These are phyloP conservation scores for Boletus speciosus DNA, from an alignment of 768 basidiomycete genomes.

Conservation along the genomic window DNA sequence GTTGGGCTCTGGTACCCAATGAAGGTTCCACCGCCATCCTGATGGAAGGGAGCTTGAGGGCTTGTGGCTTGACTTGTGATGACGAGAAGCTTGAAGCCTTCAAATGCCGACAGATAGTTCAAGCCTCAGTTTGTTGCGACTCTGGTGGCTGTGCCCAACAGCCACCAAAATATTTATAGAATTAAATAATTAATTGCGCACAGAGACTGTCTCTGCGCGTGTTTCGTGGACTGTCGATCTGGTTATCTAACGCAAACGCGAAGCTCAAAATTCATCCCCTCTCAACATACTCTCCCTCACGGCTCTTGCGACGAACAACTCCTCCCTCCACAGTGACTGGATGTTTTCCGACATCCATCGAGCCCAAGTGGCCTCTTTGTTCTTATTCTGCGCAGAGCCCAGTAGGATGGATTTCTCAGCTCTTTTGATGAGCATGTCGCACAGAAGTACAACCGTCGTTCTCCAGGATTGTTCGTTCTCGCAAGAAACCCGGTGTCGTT, in stretches of 20 bases:
- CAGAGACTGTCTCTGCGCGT: too few species aligned
- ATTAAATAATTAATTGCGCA: too few species aligned
- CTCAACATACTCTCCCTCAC: slow-evolving; percentile 44
- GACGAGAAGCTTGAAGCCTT: slow-evolving; percentile 4
- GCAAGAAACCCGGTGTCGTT: slow-evolving; percentile 41
- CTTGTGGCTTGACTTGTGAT: slow-evolving; percentile 11
- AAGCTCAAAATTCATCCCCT: slow-evolving; percentile 46
- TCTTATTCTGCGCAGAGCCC: neutral
- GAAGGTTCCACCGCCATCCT: slow-evolving; percentile 71
- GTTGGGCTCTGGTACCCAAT: slow-evolving; percentile 69
- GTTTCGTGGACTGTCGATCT: neutral
- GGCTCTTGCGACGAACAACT: slow-evolving; percentile 46
- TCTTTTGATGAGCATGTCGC: slow-evolving; percentile 36
- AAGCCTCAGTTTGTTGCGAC: neutral
- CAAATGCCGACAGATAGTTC: neutral
- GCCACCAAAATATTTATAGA: too few species aligned
- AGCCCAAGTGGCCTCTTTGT: slow-evolving; percentile 24
- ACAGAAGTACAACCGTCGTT: slow-evolving; percentile 36
- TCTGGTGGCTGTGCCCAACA: slow-evolving; percentile 17
- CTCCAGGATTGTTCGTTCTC: slow-evolving; percentile 52
- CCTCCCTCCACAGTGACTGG: slow-evolving; percentile 59
- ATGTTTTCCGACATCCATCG: slow-evolving; percentile 40
- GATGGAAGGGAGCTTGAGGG: slow-evolving; percentile 11
- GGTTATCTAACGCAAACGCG: neutral
- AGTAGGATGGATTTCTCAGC: slow-evolving; percentile 24